Evolutionary conservation across 2,329 filamentous ascomycete species (phyloP), one percentile per base, ranked within the genome.

Genomic region (Drechslerella stenobrocha): DNA sequence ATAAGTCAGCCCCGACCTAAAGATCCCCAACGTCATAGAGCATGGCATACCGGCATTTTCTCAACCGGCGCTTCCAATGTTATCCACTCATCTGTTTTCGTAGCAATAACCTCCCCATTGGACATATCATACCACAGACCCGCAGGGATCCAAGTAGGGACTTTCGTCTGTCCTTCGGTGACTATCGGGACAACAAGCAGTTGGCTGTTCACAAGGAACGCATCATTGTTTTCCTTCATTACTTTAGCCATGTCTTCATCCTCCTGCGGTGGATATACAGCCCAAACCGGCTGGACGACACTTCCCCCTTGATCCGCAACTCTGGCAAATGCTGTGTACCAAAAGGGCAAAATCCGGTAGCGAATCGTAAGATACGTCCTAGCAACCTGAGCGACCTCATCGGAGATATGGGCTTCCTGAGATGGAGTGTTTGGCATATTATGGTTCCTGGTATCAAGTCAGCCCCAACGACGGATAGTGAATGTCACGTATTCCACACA

Each of bases 281-380:
- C 55, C 64, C 64, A 69, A 22, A 69, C 57, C 1, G 64, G 64
- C 30, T 63, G 64, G 11, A 69, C 46, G n/a, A 63, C 56, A 30
- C 63, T 67, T 5, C 63, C 63, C 26, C 55, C 63, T 1, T 11
- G 2, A 2, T 18, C 30, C 1, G 22, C 24, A 13, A 52, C 45
- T 7, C 22, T 60, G 1, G 55, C 55, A 34, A 60, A 67, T 15
- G 50, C 55, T 5, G 64, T 69, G 42, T 69, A 63, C 64, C 64
- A 69, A n/a, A 61, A 63, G 3, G 64, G 64, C n/a, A 69, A 30
- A 3, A 69, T 24, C n/a, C 57, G 46, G 15, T 69, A 69, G 8
- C 64, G 64, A 8, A 69, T 30, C 1, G 11, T 58, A 9, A 69
- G 40, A 23, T 63, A 61, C 7, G n/a, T 69, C 24, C 52, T 57